Base-by-base conservation (phyloP, 2,329 filamentous ascomycete genomes). In the Coleophoma eucalyptorum region DNA sequence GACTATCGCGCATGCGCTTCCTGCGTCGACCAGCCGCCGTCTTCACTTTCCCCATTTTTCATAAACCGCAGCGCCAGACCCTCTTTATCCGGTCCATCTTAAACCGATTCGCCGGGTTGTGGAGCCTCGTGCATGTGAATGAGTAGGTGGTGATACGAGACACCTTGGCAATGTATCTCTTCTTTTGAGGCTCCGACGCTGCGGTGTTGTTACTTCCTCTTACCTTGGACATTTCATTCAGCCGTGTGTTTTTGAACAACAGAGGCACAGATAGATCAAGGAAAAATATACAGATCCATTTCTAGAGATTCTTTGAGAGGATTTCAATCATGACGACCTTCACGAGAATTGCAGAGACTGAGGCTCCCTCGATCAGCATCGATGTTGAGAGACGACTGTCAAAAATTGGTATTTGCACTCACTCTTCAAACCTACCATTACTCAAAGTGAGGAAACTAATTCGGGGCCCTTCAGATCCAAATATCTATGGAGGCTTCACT, bases 401-500 rank as follows among this genome's bases (percentile, higher is more conserved):
- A 52, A 84, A 84, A 65, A 90, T 94, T 62, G 59, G 63, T 64
- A 57, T 40, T 37, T 41, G 26, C 35, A 4, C 32, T 42, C 12
- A n/a, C 5, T 7, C 38, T 35, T n/a, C 8, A 34, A 20, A 13
- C 15, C 13, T 11, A 42, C 5, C n/a, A 37, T 19, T 49, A 46
- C 26, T n/a, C 11, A 8, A 37, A 15, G 11, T 19, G 18, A 43
- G 1, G 19, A 38, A 16, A 34, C 44, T 26, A 26, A 26, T 26
- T 5, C 4, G 26, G 6, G 26, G 26, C 26, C 6, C 4, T 18
- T 38, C 16, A 63, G 84, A 91, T 62, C 81, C 87, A 54, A 89
- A 89, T 64, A 89, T 88, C 61, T 94, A 93, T 76, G 86, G 87
- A 50, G 89, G 89, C 11, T 94, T 94, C 69, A 90, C 86, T 52